phyloP scores from a whole-genome alignment of 441 rosid species.

The California macrophylla region DNA sequence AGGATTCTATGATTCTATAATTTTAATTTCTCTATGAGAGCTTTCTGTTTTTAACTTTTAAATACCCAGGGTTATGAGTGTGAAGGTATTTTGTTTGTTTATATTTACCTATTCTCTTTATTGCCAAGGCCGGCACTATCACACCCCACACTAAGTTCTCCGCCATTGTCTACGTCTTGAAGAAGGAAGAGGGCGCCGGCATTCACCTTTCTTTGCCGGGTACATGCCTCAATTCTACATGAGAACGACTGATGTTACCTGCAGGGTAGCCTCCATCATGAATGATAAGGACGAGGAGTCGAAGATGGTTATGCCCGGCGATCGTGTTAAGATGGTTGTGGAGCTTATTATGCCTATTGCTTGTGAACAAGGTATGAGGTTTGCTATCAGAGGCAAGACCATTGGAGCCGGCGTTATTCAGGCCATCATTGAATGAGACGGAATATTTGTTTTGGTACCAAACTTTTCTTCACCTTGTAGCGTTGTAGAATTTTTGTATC shows the following conservation, averaged over 20 bases:
- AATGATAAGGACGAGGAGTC: constrained; percentile 90
- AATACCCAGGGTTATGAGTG: too few species aligned
- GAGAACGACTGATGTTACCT: constrained; percentile 92
- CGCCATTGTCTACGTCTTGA: constrained; percentile 75
- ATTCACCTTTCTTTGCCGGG: constrained; percentile 74
- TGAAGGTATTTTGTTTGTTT: too few species aligned
- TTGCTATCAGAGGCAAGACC: constrained; percentile 93
- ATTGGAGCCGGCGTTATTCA: constrained; percentile 93
- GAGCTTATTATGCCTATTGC: constrained; percentile 92
- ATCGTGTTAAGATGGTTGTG: constrained; percentile 83
- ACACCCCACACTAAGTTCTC: constrained; percentile 62
- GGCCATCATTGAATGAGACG: constrained; percentile 53
- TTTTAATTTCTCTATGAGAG: not conserved
- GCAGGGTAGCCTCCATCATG: constrained; percentile 64
- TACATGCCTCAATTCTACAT: constrained; percentile 89
- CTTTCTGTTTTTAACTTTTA: too few species aligned
- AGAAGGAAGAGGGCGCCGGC: constrained; percentile 93
- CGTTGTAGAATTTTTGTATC: not conserved
- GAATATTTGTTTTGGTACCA: not conserved
- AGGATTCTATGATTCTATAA: not conserved
- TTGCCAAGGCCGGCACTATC: constrained; percentile 73
- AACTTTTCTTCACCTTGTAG: not conserved
- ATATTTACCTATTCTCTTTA: too few species aligned
- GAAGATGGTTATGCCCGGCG: constrained; percentile 98
- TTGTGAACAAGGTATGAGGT: constrained; percentile 95